Evolutionary conservation across 1,139 yeast genomes (phyloP).

Genomic region (Magnusiomyces fungicola): DNA sequence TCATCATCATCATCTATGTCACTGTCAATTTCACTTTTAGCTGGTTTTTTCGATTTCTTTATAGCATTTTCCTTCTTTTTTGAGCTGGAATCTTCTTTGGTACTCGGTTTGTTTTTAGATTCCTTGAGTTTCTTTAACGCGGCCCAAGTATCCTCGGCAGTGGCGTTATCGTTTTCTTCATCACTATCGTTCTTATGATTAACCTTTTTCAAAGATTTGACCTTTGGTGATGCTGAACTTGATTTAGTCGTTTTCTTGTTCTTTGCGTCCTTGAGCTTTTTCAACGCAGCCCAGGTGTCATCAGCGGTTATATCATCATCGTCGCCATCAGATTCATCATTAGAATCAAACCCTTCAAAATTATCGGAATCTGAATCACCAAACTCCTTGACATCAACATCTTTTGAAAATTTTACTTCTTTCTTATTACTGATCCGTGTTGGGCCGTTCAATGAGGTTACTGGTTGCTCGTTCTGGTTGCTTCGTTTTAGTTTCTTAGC

Average conservation of each 20-base stretch:
- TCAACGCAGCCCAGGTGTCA: conserved; percentile 41
- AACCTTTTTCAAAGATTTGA: too few relatives aligned
- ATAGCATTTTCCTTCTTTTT: conserved; percentile 14
- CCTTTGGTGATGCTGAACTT: too few relatives aligned
- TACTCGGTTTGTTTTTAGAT: conserved; percentile 4
- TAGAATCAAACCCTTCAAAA: conserved; percentile 16
- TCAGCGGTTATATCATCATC: conserved; percentile 25
- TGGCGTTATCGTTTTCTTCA: neutral
- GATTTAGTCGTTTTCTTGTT: conserved; percentile 15
- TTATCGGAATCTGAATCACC: conserved; percentile 1
- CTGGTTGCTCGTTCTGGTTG: conserved; percentile 7
- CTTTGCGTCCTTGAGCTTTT: conserved; percentile 35
- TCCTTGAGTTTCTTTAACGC: conserved; percentile 5
- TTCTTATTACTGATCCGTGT: neutral
- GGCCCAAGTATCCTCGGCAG: conserved; percentile 2
- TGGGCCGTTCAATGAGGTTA: conserved; percentile 1
- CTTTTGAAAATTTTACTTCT: conserved; percentile 6
- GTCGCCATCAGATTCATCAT: conserved; percentile 11
- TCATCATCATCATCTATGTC: conserved; percentile 16
- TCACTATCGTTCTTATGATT: neutral
- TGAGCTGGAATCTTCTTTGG: neutral
- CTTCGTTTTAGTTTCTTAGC: conserved; percentile 16
- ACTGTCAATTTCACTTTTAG: conserved; percentile 17
- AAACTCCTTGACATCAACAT: conserved; percentile 12
- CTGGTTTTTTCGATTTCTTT: conserved; percentile 16